Conservation (phyloP, 208 protist species). For the Acanthamoeba castellanii region DNA sequence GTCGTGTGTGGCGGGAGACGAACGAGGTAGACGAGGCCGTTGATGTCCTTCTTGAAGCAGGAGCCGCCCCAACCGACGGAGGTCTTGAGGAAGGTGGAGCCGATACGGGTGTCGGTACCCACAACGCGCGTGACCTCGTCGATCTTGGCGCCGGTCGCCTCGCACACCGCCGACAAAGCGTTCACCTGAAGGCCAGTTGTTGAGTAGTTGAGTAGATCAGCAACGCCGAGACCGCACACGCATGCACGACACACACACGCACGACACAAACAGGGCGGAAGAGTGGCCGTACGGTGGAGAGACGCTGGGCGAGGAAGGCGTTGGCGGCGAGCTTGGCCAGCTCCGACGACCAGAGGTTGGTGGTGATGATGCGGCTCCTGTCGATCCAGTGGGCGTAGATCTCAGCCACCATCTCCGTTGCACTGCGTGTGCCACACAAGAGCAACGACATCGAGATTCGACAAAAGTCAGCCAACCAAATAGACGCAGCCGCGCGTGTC, state of each 20-base stretch:
- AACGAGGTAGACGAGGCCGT: conserved; percentile 97
- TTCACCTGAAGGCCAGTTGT: conserved; percentile 88
- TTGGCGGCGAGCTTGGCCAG: conserved; percentile 98
- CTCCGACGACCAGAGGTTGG: conserved; percentile 97
- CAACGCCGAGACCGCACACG: neutral
- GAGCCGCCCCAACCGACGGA: conserved; percentile 95
- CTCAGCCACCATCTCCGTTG: conserved; percentile 87
- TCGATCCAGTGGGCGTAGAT: conserved; percentile 95
- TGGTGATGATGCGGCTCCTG: conserved; percentile 93
- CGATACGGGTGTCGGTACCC: conserved; percentile 94
- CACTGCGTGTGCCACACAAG: conserved; percentile 81
- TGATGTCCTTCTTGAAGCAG: conserved; percentile 98
- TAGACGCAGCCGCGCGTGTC: neutral
- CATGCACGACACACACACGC: neutral
- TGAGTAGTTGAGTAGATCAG: too few species aligned
- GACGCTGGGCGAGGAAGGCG: conserved; percentile 97
- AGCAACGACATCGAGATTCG: neutral
- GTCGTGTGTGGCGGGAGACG: too few species aligned
- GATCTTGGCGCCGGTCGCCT: conserved; percentile 94
- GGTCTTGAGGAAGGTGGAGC: conserved; percentile 95
- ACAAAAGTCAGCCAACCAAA: neutral
- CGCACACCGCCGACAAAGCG: conserved; percentile 95
- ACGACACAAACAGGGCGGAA: neutral
- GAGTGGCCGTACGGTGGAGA: conserved; percentile 93
- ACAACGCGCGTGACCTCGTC: conserved; percentile 91